A percentile compares a stretch with the other conserved stretches of the same genome.
These are phyloP conservation scores for Coccomyxa sp. DNA, from an alignment of 139 green algal genomes.

Conservation along the genomic window DNA sequence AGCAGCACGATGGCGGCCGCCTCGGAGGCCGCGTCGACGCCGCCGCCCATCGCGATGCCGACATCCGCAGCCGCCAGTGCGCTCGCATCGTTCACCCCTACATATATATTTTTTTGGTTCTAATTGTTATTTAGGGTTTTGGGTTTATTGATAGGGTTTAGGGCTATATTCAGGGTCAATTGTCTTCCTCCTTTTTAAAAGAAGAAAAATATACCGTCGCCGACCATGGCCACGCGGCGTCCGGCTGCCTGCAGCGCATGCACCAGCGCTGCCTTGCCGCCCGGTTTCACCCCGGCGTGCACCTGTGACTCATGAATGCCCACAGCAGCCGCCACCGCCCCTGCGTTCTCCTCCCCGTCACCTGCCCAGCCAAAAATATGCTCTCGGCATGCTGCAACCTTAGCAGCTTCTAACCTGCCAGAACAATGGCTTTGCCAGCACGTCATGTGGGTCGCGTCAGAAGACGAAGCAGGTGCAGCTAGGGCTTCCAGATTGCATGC, in stretches of 20 bases:
- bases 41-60: slow-evolving; percentile 80
- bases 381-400: neutral
- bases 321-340: slow-evolving; percentile 58
- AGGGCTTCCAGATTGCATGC: too few relatives aligned
- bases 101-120: too few relatives aligned
- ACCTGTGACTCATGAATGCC: slow-evolving; percentile 51
- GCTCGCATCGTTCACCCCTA: slow-evolving; percentile 82
- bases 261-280: slow-evolving; percentile 64
- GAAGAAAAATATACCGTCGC: slow-evolving; percentile 45
- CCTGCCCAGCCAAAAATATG: slow-evolving; percentile 15
- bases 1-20: slow-evolving; percentile 77
- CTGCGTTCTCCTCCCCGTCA: slow-evolving; percentile 47
- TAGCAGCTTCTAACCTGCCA: neutral
- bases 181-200: too few relatives aligned
- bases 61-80: slow-evolving; percentile 80
- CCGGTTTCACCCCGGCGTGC: slow-evolving; percentile 53
- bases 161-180: too few relatives aligned
- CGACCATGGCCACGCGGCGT: slow-evolving; percentile 77
- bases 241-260: slow-evolving; percentile 47
- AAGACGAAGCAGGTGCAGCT: too few relatives aligned
- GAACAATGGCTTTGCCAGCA: neutral
- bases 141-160: too few relatives aligned
- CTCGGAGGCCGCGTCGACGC: slow-evolving; percentile 54
- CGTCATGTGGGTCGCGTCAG: too few relatives aligned
- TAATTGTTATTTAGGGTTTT: too few relatives aligned